These are phyloP conservation scores for Lycium barbarum DNA, from an alignment of 257 asterid genomes.

Conservation along the genomic window DNA sequence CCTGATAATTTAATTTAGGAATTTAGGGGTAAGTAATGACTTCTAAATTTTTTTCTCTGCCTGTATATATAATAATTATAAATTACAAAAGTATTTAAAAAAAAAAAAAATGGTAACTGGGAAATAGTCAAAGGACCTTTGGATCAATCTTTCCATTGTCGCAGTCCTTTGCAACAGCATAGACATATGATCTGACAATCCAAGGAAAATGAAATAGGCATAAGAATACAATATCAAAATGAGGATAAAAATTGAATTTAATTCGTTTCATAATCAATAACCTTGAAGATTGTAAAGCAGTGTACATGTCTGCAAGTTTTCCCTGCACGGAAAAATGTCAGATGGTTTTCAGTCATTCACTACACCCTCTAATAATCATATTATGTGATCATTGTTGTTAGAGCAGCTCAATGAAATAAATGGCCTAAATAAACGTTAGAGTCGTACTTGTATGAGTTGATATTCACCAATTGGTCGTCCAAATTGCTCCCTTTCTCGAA, in stretches of 20 bases:
- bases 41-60: neutral
- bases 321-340: constrained; percentile 61
- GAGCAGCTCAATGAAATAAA: neutral
- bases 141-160: constrained; percentile 77
- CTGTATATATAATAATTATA: neutral
- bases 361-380: too few species aligned
- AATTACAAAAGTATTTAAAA: neutral
- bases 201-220: neutral
- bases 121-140: constrained; percentile 50
- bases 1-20: constrained; percentile 47
- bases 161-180: constrained; percentile 96
- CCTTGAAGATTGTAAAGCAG: constrained; percentile 96
- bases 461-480: constrained; percentile 93
- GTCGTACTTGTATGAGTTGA: constrained; percentile 79
- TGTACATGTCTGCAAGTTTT: constrained; percentile 92
- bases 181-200: constrained; percentile 75
- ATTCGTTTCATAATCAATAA: constrained; percentile 24
- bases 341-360: neutral
- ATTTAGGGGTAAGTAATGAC: neutral
- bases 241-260: neutral
- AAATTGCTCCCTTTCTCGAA: constrained; percentile 88
- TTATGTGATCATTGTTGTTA: too few species aligned
- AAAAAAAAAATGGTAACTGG: neutral
- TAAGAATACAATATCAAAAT: neutral
- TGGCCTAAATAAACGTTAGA: neutral